Evolutionary conservation across 192 early-diverging fungal species (phyloP).

Genomic region (Dissophora globulifera): DNA sequence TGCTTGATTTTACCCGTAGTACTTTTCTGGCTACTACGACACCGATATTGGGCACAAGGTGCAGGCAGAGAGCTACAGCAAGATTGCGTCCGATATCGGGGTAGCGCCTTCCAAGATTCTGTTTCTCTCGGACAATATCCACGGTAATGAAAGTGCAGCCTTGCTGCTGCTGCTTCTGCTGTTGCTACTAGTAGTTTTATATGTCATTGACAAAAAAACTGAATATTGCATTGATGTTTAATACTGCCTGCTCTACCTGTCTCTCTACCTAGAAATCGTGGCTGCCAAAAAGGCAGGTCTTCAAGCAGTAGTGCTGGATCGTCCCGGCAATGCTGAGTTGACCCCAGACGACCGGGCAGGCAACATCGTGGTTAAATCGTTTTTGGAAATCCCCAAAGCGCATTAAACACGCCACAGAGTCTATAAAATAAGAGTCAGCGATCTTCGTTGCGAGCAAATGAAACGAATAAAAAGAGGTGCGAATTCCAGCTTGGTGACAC

Average conservation of each 20-base stretch:
- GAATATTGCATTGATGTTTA: too few relatives aligned
- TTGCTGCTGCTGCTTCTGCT: too few relatives aligned
- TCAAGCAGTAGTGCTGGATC: conserved; percentile 72
- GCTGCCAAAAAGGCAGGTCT: conserved; percentile 81
- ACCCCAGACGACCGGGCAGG: conserved; percentile 9
- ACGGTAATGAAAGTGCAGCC: conserved; percentile 66
- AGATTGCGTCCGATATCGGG: conserved; percentile 79
- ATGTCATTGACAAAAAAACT: too few relatives aligned
- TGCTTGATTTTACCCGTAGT: conserved; percentile 53
- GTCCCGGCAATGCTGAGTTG: conserved; percentile 81
- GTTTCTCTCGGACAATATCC: conserved; percentile 93
- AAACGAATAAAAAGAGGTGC: too few relatives aligned
- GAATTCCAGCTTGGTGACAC: too few relatives aligned
- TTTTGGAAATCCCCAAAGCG: conserved; percentile 45
- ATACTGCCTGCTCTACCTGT: too few relatives aligned
- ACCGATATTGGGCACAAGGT: conserved; percentile 89
- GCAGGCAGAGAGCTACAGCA: conserved; percentile 71
- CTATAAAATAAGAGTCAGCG: too few relatives aligned
- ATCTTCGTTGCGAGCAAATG: too few relatives aligned
- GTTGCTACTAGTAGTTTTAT: too few relatives aligned
- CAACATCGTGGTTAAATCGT: conserved; percentile 44
- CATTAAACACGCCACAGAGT: too few relatives aligned
- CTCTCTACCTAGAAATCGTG: conserved; percentile 82
- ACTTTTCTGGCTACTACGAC: conserved; percentile 91
- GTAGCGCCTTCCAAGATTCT: conserved; percentile 64